Evolutionary conservation across 2,329 filamentous ascomycete species (phyloP).

Genomic region (Fusarium setosum): DNA sequence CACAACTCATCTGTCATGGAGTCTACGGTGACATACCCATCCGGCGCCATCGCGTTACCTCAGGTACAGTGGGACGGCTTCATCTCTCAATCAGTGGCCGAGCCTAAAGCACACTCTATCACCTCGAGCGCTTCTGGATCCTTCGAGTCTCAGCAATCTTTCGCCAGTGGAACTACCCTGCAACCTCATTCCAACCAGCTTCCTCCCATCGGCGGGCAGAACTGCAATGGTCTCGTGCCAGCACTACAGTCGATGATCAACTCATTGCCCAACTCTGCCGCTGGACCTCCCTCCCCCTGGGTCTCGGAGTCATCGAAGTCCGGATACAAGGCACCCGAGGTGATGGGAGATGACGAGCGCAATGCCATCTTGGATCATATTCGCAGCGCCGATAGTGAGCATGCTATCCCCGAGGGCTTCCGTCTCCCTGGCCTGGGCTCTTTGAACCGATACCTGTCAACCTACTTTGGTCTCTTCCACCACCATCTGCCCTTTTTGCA

Average conservation of each 20-base stretch:
- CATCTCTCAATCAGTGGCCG: constrained; percentile 75
- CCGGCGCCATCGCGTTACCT: constrained; percentile 82
- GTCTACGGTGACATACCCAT: constrained; percentile 79
- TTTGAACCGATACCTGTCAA: constrained; percentile 91
- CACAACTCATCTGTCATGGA: constrained; percentile 80
- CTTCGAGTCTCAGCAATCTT: constrained; percentile 75
- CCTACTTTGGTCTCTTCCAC: constrained; percentile 97
- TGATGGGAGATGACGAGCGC: constrained; percentile 86
- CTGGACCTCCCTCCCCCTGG: constrained; percentile 78
- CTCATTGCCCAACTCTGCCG: constrained; percentile 75
- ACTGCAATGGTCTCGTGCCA: constrained; percentile 69
- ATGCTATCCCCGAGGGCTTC: constrained; percentile 88
- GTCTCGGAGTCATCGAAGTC: constrained; percentile 75
- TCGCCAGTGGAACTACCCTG: constrained; percentile 66
- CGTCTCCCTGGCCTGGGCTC: constrained; percentile 83
- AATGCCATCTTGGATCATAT: constrained; percentile 89
- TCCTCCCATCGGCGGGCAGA: constrained; percentile 75
- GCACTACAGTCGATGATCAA: constrained; percentile 78
- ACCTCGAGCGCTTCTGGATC: constrained; percentile 73
- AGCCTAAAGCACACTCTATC: constrained; percentile 82
- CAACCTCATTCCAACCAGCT: constrained; percentile 72
- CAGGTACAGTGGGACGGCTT: constrained; percentile 94
- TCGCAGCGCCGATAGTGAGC: constrained; percentile 81
- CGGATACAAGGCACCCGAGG: constrained; percentile 79
- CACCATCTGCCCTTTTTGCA: constrained; percentile 97